phyloP scores from a whole-genome alignment of 2,329 filamentous ascomycete species.

The Mariannaea sp. region DNA sequence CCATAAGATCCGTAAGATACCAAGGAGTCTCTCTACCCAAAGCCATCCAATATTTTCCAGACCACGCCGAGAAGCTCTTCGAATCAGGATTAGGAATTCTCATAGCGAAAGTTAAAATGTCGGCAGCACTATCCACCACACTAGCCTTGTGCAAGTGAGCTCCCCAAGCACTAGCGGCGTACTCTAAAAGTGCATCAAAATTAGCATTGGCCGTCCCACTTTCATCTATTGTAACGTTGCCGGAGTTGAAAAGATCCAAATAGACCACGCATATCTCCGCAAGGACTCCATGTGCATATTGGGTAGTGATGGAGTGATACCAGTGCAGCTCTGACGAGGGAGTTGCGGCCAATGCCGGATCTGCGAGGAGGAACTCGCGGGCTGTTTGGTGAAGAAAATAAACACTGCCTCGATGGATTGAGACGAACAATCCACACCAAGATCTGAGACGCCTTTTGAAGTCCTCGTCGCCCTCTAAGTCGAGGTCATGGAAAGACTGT shows the following conservation, averaged over 20 bases:
- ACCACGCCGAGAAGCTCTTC: constrained; percentile 5
- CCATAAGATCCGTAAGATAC: not conserved
- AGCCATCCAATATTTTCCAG: not conserved
- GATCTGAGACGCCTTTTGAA: constrained; percentile 29
- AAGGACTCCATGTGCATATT: constrained; percentile 29
- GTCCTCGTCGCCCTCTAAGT: constrained; percentile 29
- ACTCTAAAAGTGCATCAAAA: constrained; percentile 17
- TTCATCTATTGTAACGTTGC: not conserved
- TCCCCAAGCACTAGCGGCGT: constrained; percentile 30
- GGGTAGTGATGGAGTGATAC: constrained; percentile 28
- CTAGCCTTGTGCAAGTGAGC: constrained; percentile 27
- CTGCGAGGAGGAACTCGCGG: constrained; percentile 39
- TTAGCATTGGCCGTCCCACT: not conserved
- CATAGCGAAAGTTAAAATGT: constrained; percentile 2
- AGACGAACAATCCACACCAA: constrained; percentile 39
- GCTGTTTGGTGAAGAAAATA: constrained; percentile 43
- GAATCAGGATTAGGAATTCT: constrained; percentile 23
- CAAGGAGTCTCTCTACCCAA: not conserved
- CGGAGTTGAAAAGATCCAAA: constrained; percentile 22
- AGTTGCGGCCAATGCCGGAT: not conserved
- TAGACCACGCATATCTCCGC: constrained; percentile 32
- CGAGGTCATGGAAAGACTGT: constrained; percentile 23
- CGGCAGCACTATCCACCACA: constrained; percentile 4
- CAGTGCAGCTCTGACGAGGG: constrained; percentile 17
- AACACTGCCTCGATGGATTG: constrained; percentile 34